Evolutionary conservation across 2,329 filamentous ascomycete genomes (phyloP).

Genomic region (Aquanectria penicillioides): DNA sequence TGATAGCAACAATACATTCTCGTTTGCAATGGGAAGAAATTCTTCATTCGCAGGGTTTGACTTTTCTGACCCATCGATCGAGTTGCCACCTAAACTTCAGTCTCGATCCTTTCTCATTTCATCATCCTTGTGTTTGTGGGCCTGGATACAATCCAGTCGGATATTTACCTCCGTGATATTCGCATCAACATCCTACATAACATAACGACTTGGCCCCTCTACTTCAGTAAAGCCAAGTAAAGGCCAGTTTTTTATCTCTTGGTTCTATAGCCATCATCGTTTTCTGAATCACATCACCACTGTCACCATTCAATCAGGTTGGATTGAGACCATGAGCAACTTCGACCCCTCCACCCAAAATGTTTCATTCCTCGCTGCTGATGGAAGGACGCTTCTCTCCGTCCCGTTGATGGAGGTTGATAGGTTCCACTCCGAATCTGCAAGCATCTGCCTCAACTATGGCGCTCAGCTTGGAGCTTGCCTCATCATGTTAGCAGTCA

Average conservation of each 20-base stretch:
- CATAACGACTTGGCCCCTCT: too few species aligned
- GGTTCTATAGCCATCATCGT: neutral
- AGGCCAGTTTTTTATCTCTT: neutral
- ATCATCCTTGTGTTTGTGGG: constrained; percentile 4
- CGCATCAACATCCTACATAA: too few species aligned
- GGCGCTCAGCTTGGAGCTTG: constrained; percentile 76
- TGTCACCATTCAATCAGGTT: neutral
- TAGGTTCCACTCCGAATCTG: constrained; percentile 42
- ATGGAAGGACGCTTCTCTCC: constrained; percentile 44
- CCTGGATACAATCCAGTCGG: neutral
- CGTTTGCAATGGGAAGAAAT: constrained; percentile 24
- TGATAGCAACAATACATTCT: constrained; percentile 35
- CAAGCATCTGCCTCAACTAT: constrained; percentile 68
- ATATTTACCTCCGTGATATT: too few species aligned
- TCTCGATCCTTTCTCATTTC: neutral
- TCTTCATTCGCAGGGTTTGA: constrained; percentile 18
- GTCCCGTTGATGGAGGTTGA: constrained; percentile 49
- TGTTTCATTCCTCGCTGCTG: constrained; percentile 46
- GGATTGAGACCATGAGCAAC: constrained; percentile 30
- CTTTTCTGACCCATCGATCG: constrained; percentile 29
- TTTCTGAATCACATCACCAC: neutral
- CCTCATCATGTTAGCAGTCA: constrained; percentile 70
- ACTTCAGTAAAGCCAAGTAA: too few species aligned
- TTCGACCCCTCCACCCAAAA: constrained; percentile 51
- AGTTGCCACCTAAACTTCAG: constrained; percentile 24